Base-by-base conservation (phyloP, 768 basidiomycete species). In the Mycena chlorophos region DNA sequence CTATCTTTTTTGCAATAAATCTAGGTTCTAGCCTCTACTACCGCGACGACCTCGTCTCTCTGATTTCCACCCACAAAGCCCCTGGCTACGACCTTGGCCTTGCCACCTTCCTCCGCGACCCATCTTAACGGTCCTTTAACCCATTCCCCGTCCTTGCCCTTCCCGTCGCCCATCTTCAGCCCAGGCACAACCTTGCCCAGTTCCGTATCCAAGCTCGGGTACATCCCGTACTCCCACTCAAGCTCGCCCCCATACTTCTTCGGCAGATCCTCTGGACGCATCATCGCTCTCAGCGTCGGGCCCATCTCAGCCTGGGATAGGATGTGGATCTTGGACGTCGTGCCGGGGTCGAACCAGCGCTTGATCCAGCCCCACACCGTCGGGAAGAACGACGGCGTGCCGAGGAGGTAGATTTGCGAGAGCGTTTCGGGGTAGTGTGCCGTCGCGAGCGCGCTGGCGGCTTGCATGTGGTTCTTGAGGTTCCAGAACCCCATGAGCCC, bases 361-460 rank as follows among this genome's bases (percentile, higher is more conserved):
- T 83, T 82, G 68, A 85, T 67, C 83, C 83, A 85, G 31, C 69
- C 71, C 83, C 83, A 86, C 12, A 85, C 67, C 13, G 79, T 81
- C 5, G 79, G 76, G 70, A 86, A 86, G 71, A 85, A 86, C 1
- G 75, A 68, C 0, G 84, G 84, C 0, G 83, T 78, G 53, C 84
- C 84, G 52, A 86, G 76, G 54, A 85, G 63, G 22, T 73, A 77
- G 58, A 77, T 74, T 46, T 73, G 70, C 57, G 73, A 65, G 50
- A 84, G 69, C 2, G 81, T 82, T 62, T 85, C 83, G 14, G 83
- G 81, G 60, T 84, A 83, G 55, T 82, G 75, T 3, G 81, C 81
- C 0, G 77, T 79, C 0, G 81, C 83, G 48, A 85, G 72, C 22
- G 69, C 66, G 40, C 77, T 78, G 0, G 83, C 84, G 49, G 83